Base-by-base conservation (phyloP, 306 rosid genomes). In the Notholithocarpus densiflorus region DNA sequence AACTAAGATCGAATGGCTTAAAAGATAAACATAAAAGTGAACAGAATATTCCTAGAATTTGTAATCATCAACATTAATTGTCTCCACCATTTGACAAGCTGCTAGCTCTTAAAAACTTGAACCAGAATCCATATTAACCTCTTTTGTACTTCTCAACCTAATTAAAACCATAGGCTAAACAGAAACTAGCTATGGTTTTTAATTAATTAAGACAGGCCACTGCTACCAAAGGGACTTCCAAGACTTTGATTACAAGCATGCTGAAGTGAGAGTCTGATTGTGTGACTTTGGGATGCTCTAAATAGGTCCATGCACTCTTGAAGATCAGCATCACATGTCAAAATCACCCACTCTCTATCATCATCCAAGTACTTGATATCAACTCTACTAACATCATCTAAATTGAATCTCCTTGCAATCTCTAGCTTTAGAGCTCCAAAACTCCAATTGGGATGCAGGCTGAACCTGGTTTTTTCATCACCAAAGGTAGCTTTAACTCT, bases 281-380 rank as follows among this genome's bases (percentile, higher is more conserved):
- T 88, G 77, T 78, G 85, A 74, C 73, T 84, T n/a, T 78, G 83
- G 60, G 91, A 89, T 40, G 90, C 53, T 75, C 80, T 79, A 20
- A 79, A 83, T 61, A 86, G 70, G 37, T 92, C 91, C 68, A 85
- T 85, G 66, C 87, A 84, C 72, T 90, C 92, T 56, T 88, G 83
- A n/a, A 89, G 85, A 72, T 90, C 92, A 57, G 83, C 87, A 80
- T 90, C 86, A 37, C 95, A 89, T 18, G 81, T 81, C 74, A 89
- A 82, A 51, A 76, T 74, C 51, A 86, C 90, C 89, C 88, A 86
- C 73, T 88, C 89, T 1, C 89, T 62, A 10, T 86, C 89, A 54
- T 89, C 87, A 51, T 90, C 92, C 82, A 92, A 29, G 56, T 88
- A 88, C 83, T 83, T 85, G 18, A 88, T 55, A 51, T 79, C 81